Base-by-base conservation (phyloP, 352 stramenopile genomes). In the Phytophthora brassicae region DNA sequence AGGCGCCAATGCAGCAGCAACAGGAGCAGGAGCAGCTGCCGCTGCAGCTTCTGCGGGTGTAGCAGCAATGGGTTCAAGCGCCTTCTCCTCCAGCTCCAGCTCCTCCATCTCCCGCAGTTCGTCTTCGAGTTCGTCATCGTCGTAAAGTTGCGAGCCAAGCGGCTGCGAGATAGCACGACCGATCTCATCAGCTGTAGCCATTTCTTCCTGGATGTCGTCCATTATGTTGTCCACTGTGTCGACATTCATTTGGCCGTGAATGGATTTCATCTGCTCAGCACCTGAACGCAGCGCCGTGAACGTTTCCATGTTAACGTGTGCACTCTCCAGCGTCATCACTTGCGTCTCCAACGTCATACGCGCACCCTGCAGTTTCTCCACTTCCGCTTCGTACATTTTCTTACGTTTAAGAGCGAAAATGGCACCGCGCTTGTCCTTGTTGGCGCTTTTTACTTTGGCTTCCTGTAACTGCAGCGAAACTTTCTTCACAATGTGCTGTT, bases 401-500 rank as follows among this genome's bases (percentile, higher is more conserved):
- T 99, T 99, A 64, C 95, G 89, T 79, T 99, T 99, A 38, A 99
- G 87, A 45, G 93, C 92, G 73, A 98, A 99, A 39, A 99, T 88
- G 24, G 97, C 97, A 52, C 96, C 96, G 69, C 96, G 96, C 62
- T 99, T 99, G 82, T 99, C 96, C 62, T 98, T 98, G 38, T 85
- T 88, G 12, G 85, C 87, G 75, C 96, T 98, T 74, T 99, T 99
- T 36, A 86, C 90, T 79, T 99, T 98, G 24, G 97, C 97, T 53
- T 99, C 95, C 19, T 85, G 75, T 9, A 98, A 56, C 69, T 98
- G 90, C 64, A 85, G 56, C 46, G 88, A 80, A 51, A 99, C 98
- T 79, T 99, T 99, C 74, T 98, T 98, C 56, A 97, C 79, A 35
- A 99, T 96, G 72, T 99, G 96, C 43, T 91, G 77, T 79, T 99